phyloP scores from a whole-genome alignment of 2,329 filamentous ascomycete species.

The Ophiostoma tasmaniense region DNA sequence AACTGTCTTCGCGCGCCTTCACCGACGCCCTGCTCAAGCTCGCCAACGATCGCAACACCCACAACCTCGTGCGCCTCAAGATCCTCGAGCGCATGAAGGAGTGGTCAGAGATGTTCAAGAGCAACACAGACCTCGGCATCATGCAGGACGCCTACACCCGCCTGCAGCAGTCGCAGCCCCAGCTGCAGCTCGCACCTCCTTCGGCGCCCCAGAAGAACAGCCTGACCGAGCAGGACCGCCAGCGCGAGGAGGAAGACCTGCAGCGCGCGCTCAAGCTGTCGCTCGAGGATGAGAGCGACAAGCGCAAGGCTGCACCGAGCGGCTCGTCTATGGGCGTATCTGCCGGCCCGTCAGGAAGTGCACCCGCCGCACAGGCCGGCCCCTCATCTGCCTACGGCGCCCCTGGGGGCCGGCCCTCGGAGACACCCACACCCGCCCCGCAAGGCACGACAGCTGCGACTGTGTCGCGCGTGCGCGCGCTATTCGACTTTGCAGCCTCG shows the following conservation, averaged over 20 bases:
- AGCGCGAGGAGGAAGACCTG: conserved; percentile 93
- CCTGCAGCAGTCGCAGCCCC: conserved; percentile 77
- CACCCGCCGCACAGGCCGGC: background rate
- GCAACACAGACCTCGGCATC: conserved; percentile 84
- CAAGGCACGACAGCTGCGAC: conserved; percentile 92
- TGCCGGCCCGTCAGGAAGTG: conserved; percentile 16
- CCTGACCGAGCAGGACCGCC: conserved; percentile 80
- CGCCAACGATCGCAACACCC: conserved; percentile 89
- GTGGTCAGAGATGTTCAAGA: conserved; percentile 90
- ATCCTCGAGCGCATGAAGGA: conserved; percentile 94
- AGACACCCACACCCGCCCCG: conserved; percentile 2
- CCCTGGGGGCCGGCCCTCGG: conserved; percentile 33
- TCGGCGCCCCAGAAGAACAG: conserved; percentile 89
- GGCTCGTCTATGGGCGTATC: conserved; percentile 27
- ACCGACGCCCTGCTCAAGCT: conserved; percentile 88
- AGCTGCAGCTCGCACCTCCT: conserved; percentile 71
- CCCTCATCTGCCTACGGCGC: background rate
- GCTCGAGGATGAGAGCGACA: conserved; percentile 72
- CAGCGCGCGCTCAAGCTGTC: conserved; percentile 93
- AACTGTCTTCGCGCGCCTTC: conserved; percentile 83
- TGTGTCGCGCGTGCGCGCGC: conserved; percentile 83
- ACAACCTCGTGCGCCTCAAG: conserved; percentile 93
- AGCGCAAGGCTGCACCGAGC: conserved; percentile 32
- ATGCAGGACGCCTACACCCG: conserved; percentile 94
- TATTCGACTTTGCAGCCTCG: conserved; percentile 91